Evolutionary conservation across 208 protist genomes (phyloP).

Genomic region (Crithidia brevicula): DNA sequence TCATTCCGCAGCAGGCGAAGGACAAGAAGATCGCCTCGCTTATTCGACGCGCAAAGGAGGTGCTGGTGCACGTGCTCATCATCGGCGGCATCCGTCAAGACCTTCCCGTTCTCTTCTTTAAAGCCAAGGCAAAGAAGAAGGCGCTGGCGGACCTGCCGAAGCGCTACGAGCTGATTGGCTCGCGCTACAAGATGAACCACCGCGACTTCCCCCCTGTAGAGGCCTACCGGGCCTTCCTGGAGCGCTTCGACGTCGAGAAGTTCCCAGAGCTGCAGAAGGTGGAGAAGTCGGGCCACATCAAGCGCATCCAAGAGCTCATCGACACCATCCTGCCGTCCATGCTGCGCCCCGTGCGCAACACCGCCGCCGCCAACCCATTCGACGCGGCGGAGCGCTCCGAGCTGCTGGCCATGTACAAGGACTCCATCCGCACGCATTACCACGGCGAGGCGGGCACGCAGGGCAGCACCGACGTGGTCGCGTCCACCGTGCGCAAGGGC

Average conservation of each 20-base stretch:
- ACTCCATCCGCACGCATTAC: slow-evolving; percentile 37
- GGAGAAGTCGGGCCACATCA: slow-evolving; percentile 69
- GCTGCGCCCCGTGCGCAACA: slow-evolving; percentile 55
- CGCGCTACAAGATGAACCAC: slow-evolving; percentile 63
- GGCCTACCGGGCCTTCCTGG: slow-evolving; percentile 54
- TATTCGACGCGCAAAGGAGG: slow-evolving; percentile 86
- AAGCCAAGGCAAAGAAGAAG: slow-evolving; percentile 66
- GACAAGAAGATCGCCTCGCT: slow-evolving; percentile 92
- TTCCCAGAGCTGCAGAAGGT: slow-evolving; percentile 65
- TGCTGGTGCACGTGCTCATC: slow-evolving; percentile 88
- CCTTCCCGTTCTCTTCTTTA: slow-evolving; percentile 81
- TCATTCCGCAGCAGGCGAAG: slow-evolving; percentile 83
- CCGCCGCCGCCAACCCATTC: slow-evolving; percentile 27
- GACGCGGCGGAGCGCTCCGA: slow-evolving; percentile 35
- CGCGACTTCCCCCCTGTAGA: slow-evolving; percentile 57
- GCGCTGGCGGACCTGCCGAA: slow-evolving; percentile 52
- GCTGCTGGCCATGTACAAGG: slow-evolving; percentile 59
- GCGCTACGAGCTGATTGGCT: slow-evolving; percentile 62
- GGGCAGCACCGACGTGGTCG: slow-evolving; percentile 29
- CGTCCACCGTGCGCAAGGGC: slow-evolving; percentile 8
- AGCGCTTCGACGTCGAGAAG: slow-evolving; percentile 71
- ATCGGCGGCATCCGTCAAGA: slow-evolving; percentile 69
- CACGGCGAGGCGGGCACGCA: slow-evolving; percentile 33
- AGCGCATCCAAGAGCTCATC: slow-evolving; percentile 51
- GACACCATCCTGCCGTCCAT: slow-evolving; percentile 59